phyloP scores from a whole-genome alignment of 805 yeast species.

The Kodamaea restingae region DNA sequence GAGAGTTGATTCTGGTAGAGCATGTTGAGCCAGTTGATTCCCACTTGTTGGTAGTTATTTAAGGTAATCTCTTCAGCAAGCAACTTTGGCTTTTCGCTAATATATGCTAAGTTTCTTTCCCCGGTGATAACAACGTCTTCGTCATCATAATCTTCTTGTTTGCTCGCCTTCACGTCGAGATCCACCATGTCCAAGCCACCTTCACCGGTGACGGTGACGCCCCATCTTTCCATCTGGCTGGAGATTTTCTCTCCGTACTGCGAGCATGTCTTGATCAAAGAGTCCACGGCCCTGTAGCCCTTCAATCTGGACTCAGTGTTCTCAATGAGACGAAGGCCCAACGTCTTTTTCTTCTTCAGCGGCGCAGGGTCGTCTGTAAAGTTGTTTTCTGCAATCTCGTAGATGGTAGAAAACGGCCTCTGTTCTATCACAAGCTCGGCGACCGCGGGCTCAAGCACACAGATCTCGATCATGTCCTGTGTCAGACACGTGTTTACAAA shows the following conservation, averaged over 20 bases:
- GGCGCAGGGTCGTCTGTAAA: slow-evolving; percentile 30
- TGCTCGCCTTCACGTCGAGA: slow-evolving; percentile 10
- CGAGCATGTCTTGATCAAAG: slow-evolving; percentile 81
- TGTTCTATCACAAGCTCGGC: slow-evolving; percentile 61
- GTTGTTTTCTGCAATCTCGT: slow-evolving; percentile 54
- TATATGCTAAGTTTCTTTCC: slow-evolving; percentile 13
- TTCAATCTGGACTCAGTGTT: slow-evolving; percentile 64
- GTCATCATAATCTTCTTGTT: slow-evolving; percentile 22
- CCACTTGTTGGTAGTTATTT: slow-evolving; percentile 94
- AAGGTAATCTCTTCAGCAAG: slow-evolving; percentile 61
- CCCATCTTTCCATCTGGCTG: slow-evolving; percentile 78
- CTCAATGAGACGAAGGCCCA: slow-evolving; percentile 73
- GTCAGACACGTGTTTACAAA: slow-evolving; percentile 76
- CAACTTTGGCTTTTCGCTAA: slow-evolving; percentile 63
- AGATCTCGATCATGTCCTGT: slow-evolving; percentile 75
- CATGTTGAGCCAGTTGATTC: slow-evolving; percentile 86
- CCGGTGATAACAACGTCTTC: slow-evolving; percentile 27
- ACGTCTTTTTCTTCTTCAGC: slow-evolving; percentile 38
- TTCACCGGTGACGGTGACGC: slow-evolving; percentile 66
- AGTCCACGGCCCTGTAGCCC: slow-evolving; percentile 93
- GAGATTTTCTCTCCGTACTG: slow-evolving; percentile 69
- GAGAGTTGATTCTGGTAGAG: slow-evolving; percentile 76
- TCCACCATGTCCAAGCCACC: slow-evolving; percentile 70
- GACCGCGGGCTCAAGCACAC: slow-evolving; percentile 60
- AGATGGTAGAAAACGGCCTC: slow-evolving; percentile 67